These are phyloP conservation scores for Scedosporium aurantiacum DNA, from an alignment of 2,329 filamentous ascomycete genomes.

Conservation along the genomic window DNA sequence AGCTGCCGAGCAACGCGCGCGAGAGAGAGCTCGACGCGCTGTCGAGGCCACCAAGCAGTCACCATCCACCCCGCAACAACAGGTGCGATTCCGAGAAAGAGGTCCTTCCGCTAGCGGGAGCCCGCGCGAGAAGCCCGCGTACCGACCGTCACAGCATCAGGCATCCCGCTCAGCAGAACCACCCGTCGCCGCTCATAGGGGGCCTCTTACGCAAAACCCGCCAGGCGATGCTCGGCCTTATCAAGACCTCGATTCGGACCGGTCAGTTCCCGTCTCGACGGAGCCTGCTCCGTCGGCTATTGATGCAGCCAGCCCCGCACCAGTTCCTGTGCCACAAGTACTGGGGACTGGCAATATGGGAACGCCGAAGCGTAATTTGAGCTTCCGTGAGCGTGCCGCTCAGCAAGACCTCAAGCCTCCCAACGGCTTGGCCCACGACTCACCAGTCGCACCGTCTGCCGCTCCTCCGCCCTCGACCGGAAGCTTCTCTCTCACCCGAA, in stretches of 20 bases:
- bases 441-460: neutral
- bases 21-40: constrained; percentile 32
- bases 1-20: constrained; percentile 65
- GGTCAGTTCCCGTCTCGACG: neutral
- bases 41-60: constrained; percentile 8
- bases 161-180: neutral
- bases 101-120: constrained; percentile 12
- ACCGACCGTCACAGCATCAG: constrained; percentile 1
- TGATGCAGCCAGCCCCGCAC: neutral
- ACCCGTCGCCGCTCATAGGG: constrained; percentile 13
- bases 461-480: constrained; percentile 15
- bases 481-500: constrained; percentile 30
- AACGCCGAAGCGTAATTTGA: constrained; percentile 43
- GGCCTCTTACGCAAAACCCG: constrained; percentile 19
- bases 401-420: constrained; percentile 29
- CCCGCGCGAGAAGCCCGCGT: constrained; percentile 6
- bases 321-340: neutral
- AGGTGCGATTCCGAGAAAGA: constrained; percentile 13
- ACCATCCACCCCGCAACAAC: neutral
- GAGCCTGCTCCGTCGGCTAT: neutral
- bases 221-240: constrained; percentile 19
- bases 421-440: constrained; percentile 12
- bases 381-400: constrained; percentile 47
- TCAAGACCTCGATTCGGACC: neutral
- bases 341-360: constrained; percentile 12